A percentile compares a stretch with the other conserved stretches of the same genome.
These are phyloP conservation scores for Pyrenopolyporus hunteri DNA, from an alignment of 495 filamentous ascomycete species.

Conservation along the genomic window DNA sequence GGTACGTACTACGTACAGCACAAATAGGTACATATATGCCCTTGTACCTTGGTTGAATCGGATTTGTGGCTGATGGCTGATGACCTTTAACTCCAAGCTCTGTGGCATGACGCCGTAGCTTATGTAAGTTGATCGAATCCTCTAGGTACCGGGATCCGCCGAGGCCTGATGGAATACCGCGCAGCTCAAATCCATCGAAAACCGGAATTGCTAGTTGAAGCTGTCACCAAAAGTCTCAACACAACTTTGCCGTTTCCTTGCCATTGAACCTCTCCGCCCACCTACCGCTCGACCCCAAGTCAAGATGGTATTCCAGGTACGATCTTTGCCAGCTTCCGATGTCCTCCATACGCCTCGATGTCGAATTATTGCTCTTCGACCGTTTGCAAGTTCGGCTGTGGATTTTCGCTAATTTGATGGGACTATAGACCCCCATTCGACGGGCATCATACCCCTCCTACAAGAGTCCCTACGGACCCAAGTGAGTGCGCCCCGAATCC, in stretches of 20 bases:
- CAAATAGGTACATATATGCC: background rate
- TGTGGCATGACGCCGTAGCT: no score
- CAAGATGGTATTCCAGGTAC: conserved; percentile 54
- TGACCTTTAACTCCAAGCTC: no score
- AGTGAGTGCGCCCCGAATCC: conserved; percentile 48
- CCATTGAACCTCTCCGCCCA: conserved; percentile 24
- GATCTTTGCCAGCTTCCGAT: conserved; percentile 6
- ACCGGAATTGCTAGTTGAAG: conserved; percentile 15
- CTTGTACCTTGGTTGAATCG: background rate
- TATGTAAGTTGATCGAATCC: background rate
- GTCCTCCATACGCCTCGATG: background rate
- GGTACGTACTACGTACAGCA: background rate
- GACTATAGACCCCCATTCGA: conserved; percentile 45
- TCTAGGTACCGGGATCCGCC: conserved; percentile 28
- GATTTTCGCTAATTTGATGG: conserved; percentile 25
- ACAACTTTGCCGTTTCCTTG: conserved; percentile 8
- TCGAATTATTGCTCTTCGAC: background rate
- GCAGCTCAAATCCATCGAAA: conserved; percentile 35
- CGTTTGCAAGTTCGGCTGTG: background rate
- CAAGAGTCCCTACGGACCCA: conserved; percentile 59
- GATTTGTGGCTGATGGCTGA: background rate
- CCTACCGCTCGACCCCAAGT: conserved; percentile 13
- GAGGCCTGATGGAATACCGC: conserved; percentile 36
- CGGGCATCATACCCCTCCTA: conserved; percentile 44
- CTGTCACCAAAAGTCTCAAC: conserved; percentile 27